Percentiles rank a stretch among this genome's conserved stretches.
Conservation (phyloP, 768 basidiomycete genomes). For the Leucosporidium yakuticum region DNA sequence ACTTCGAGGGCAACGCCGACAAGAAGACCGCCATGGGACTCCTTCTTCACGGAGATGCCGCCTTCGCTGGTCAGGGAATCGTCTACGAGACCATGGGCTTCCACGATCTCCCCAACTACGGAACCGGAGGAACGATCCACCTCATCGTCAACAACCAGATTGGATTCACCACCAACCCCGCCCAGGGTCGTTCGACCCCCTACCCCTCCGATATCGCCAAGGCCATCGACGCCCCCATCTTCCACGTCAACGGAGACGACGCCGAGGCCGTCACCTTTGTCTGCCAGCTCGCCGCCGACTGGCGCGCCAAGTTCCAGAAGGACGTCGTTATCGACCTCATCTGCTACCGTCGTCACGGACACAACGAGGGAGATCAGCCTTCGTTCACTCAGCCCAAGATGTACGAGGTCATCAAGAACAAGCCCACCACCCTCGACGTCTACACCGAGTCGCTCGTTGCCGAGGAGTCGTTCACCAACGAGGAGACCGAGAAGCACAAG, state of each 20-base stretch:
- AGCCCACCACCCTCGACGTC: constrained; percentile 75
- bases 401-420: constrained; percentile 79
- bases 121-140: constrained; percentile 96
- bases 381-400: constrained; percentile 97
- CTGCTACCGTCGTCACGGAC: constrained; percentile 95
- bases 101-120: constrained; percentile 88
- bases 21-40: constrained; percentile 77
- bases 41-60: constrained; percentile 93
- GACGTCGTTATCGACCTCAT: constrained; percentile 98
- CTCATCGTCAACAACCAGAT: constrained; percentile 99
- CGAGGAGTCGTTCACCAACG: constrained; percentile 88
- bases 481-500: constrained; percentile 96
- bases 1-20: constrained; percentile 71
- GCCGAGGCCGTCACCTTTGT: constrained; percentile 98
- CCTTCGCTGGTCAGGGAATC: constrained; percentile 95
- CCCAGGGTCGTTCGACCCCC: constrained; percentile 93
- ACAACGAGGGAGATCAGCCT: constrained; percentile 99
- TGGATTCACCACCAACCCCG: constrained; percentile 97
- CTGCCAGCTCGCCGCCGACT: constrained; percentile 95
- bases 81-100: constrained; percentile 99
- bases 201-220: constrained; percentile 98
- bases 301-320: constrained; percentile 95
- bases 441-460: constrained; percentile 86
- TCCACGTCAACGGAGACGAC: constrained; percentile 98
- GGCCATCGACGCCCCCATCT: constrained; percentile 94